Base-by-base conservation (phyloP, 805 yeast genomes). In the Pichia occidentalis region DNA sequence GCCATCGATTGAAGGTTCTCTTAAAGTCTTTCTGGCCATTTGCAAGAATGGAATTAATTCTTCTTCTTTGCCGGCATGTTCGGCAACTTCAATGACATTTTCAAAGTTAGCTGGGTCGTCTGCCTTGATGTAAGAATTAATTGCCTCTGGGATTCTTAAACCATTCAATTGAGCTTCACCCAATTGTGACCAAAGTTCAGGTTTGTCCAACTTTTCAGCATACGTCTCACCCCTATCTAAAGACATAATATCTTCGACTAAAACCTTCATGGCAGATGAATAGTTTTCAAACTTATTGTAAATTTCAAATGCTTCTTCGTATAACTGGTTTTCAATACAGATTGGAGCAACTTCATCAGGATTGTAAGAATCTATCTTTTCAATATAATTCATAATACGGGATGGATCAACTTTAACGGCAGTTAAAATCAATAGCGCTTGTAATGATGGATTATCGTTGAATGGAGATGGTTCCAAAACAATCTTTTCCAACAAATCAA, bases 111-210 rank as follows among this genome's bases (percentile, higher is more conserved):
- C 74, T 42, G 97, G 92, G 60, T 90, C 95, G 53, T 82, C 77
- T 29, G 97, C 95, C 53, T 77, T 83, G 53, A 88, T 83, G 59
- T 92, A 92, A 7, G 97, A 87, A 39, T 78, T 80, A 54, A 92
- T 83, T 23, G 97, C 86, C 53, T 90, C 97, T 34, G 86, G 80
- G 44, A 92, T 77, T 52, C 97, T 77, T 56, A 88, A 71, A 36
- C 97, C 98, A 53, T 86, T 85, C 56, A 92, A 73, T 66, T 92
- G 97, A 40, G 98, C 97, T 59, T 80, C 76, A 73, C 97, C 99
- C 41, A 92, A 73, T 61, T 86, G 94, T 53, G 85, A 81, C 97
- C 97, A 92, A 48, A 90, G 70, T 50, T 82, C 95, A 9, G 95
- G 77, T 24, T 74, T 70, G 54, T 88, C 88, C 47, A 85, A 69